These are phyloP conservation scores for Aureobasidium subglaciale DNA, from an alignment of 2,329 filamentous ascomycete species.

Conservation along the genomic window DNA sequence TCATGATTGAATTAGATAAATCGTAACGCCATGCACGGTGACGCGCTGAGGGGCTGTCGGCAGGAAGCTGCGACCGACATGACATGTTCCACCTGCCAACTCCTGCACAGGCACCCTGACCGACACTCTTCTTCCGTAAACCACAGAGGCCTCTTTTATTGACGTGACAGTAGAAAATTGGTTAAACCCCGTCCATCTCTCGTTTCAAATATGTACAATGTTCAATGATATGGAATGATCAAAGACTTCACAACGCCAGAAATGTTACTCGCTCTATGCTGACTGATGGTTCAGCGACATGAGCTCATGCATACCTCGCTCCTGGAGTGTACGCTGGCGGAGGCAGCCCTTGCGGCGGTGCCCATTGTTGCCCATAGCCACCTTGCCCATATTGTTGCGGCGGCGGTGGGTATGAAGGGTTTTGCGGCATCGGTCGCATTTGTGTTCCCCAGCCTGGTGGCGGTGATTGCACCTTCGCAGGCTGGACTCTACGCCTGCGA, in stretches of 20 bases:
- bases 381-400: neutral
- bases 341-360: neutral
- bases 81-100: neutral
- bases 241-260: neutral
- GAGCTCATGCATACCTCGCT: slow-evolving; percentile 1
- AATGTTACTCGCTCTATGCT: neutral
- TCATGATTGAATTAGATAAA: neutral
- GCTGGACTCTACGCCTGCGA: slow-evolving; percentile 28
- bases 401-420: neutral
- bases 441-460: slow-evolving; percentile 18
- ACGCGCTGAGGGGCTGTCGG: slow-evolving; percentile 1
- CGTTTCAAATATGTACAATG: no score
- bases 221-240: no score
- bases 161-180: no score
- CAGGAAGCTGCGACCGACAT: slow-evolving; percentile 1
- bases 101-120: neutral
- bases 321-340: slow-evolving; percentile 2
- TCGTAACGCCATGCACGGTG: slow-evolving; percentile 1
- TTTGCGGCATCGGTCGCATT: slow-evolving; percentile 6
- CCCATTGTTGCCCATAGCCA: slow-evolving; percentile 1
- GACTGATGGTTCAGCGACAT: neutral
- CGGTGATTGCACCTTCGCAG: slow-evolving; percentile 7
- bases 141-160: no score
- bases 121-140: neutral
- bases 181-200: no score